Conservation (phyloP, 2,329 filamentous ascomycete genomes). For the Furcasterigmium furcatum region DNA sequence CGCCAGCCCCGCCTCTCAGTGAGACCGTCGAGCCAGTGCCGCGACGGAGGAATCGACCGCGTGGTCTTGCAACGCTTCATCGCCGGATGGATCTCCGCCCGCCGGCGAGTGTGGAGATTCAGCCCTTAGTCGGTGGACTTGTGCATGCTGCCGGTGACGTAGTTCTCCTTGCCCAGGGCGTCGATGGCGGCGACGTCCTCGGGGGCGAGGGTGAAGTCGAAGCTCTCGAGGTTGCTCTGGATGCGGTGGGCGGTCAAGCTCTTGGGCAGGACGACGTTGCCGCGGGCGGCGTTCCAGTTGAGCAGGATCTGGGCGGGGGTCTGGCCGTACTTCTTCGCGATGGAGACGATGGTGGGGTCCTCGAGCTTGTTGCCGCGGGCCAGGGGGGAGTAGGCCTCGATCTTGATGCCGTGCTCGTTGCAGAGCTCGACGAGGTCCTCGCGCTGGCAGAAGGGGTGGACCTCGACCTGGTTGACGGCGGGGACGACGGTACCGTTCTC, state of each 20-base stretch:
- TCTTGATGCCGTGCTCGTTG: slow-evolving; percentile 71
- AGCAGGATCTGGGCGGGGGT: slow-evolving; percentile 57
- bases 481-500: slow-evolving; percentile 41
- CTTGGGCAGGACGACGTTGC: slow-evolving; percentile 62
- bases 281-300: slow-evolving; percentile 54
- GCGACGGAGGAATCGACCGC: too few relatives aligned
- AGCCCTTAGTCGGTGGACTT: slow-evolving; percentile 33
- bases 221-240: slow-evolving; percentile 60
- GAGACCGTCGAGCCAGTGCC: too few relatives aligned
- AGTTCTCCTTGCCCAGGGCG: slow-evolving; percentile 16
- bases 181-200: slow-evolving; percentile 43
- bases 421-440: slow-evolving; percentile 37
- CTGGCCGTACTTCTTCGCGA: slow-evolving; percentile 52
- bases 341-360: slow-evolving; percentile 49
- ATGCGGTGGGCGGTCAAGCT: slow-evolving; percentile 57
- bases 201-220: slow-evolving; percentile 54
- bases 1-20: too few relatives aligned
- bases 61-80: too few relatives aligned
- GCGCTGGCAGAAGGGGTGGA: slow-evolving; percentile 58
- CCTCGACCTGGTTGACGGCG: slow-evolving; percentile 58
- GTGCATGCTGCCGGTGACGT: slow-evolving; percentile 30
- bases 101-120: too few relatives aligned
- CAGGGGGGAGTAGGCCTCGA: slow-evolving; percentile 22
- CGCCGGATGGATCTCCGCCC: too few relatives aligned
- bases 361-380: slow-evolving; percentile 38